These are phyloP conservation scores for Rhododendron molle DNA, from an alignment of 148 eudicot genomes.

Conservation along the genomic window DNA sequence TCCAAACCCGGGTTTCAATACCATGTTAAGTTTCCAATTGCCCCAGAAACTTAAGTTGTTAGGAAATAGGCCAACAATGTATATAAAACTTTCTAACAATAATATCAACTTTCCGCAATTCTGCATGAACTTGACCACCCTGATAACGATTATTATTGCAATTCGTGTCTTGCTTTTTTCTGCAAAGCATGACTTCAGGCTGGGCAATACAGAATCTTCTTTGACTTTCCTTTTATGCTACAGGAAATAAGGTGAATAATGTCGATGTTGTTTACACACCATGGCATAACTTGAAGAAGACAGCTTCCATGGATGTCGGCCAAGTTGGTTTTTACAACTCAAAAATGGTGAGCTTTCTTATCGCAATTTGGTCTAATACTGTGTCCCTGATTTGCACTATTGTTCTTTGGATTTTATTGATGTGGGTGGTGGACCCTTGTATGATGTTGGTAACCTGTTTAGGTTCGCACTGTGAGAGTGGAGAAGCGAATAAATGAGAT, in stretches of 20 bases:
- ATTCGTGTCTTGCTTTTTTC: not conserved
- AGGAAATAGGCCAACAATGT: not conserved
- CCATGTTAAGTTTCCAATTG: not conserved
- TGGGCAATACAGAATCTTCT: not conserved
- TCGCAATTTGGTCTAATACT: not conserved
- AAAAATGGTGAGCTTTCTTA: conserved; percentile 51
- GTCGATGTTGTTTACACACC: conserved; percentile 98
- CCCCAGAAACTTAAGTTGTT: not conserved
- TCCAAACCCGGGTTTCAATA: not conserved
- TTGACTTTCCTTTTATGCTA: conserved; percentile 12
- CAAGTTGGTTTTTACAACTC: conserved; percentile 91
- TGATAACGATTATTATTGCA: not conserved
- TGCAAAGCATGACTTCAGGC: not conserved
- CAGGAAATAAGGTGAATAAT: conserved; percentile 97
- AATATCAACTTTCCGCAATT: not conserved
- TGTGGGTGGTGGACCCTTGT: not conserved
- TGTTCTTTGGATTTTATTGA: not conserved
- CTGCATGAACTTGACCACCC: not conserved
- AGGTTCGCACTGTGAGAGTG: conserved; percentile 66
- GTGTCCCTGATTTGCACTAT: not conserved
- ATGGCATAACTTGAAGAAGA: conserved; percentile 92
- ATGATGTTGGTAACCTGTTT: conserved; percentile 10
- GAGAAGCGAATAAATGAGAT: conserved; percentile 68
- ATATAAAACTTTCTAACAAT: not conserved
- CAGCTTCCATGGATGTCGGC: conserved; percentile 98